phyloP scores from a whole-genome alignment of 768 basidiomycete species.

The Boletus pseudo-olivaceus region DNA sequence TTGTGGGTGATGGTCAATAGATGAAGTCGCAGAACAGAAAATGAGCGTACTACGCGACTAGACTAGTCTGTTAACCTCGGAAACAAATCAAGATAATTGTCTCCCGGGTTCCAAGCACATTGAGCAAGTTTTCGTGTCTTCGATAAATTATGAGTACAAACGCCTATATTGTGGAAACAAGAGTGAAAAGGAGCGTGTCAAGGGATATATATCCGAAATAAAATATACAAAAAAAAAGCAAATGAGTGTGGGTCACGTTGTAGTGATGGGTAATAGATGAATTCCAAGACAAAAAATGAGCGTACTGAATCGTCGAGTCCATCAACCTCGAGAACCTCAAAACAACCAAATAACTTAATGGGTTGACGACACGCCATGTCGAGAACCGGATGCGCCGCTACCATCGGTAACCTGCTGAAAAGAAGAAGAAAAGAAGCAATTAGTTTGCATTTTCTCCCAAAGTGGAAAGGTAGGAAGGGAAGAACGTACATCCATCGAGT shows the following conservation, averaged over 20 bases:
- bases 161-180: not conserved
- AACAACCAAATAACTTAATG: conserved; percentile 1
- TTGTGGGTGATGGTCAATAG: not conserved
- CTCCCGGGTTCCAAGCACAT: too few relatives aligned
- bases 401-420: conserved; percentile 36
- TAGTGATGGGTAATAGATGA: conserved; percentile 2
- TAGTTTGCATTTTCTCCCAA: not conserved
- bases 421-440: not conserved
- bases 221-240: not conserved
- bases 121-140: too few relatives aligned
- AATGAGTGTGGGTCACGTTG: not conserved
- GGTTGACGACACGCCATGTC: not conserved
- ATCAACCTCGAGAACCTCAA: conserved; percentile 5
- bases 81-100: too few relatives aligned
- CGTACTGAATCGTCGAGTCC: conserved; percentile 13
- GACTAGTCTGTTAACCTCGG: too few relatives aligned
- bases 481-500: conserved; percentile 14
- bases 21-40: conserved; percentile 11
- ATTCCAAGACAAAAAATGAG: conserved; percentile 16
- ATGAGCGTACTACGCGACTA: conserved; percentile 22
- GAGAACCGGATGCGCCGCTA: conserved; percentile 16
- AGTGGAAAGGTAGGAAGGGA: not conserved
- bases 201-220: conserved; percentile 3
- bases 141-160: too few relatives aligned
- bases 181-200: conserved; percentile 5